A percentile compares a stretch with the other conserved stretches of the same genome.
These are phyloP conservation scores for Thalassiosira hispida DNA, from an alignment of 352 stramenopile genomes.

Conservation along the genomic window DNA sequence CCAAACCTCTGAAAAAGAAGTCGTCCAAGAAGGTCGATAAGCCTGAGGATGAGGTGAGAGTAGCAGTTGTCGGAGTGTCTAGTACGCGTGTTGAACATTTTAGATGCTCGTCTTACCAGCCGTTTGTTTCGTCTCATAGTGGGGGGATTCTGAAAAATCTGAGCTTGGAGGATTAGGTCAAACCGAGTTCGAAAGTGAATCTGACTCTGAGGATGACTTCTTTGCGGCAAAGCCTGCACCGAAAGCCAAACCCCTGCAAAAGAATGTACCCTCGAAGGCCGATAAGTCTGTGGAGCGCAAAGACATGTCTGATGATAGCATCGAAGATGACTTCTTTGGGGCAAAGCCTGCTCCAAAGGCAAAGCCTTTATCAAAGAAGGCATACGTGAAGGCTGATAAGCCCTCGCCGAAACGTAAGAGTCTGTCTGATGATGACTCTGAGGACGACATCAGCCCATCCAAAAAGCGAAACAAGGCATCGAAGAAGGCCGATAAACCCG, in stretches of 20 bases:
- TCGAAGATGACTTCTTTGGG: neutral
- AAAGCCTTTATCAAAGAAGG: neutral
- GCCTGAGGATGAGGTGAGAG: neutral
- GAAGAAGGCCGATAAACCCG: no score
- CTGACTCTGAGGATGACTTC: slow-evolving; percentile 27
- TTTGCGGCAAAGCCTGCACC: slow-evolving; percentile 1
- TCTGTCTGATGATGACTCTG: no score
- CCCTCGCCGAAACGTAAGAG: no score
- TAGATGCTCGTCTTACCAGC: neutral
- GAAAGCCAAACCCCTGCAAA: slow-evolving; percentile 6
- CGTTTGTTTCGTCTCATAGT: neutral
- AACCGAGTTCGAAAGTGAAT: slow-evolving; percentile 8
- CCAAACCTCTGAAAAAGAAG: neutral
- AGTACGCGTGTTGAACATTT: no score
- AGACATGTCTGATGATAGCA: neutral
- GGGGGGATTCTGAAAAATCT: slow-evolving; percentile 19
- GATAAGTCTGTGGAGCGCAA: neutral
- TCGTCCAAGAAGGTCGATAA: neutral
- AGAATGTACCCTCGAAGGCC: slow-evolving; percentile 11
- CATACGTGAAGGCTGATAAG: neutral
- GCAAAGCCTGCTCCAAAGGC: neutral
- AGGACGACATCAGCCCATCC: no score
- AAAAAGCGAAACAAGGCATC: no score
- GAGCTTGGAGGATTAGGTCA: slow-evolving; percentile 9
- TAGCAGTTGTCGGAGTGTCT: no score